Evolutionary conservation across 1,139 yeast genomes (phyloP).

Genomic region (Saccharomyces hybrid): DNA sequence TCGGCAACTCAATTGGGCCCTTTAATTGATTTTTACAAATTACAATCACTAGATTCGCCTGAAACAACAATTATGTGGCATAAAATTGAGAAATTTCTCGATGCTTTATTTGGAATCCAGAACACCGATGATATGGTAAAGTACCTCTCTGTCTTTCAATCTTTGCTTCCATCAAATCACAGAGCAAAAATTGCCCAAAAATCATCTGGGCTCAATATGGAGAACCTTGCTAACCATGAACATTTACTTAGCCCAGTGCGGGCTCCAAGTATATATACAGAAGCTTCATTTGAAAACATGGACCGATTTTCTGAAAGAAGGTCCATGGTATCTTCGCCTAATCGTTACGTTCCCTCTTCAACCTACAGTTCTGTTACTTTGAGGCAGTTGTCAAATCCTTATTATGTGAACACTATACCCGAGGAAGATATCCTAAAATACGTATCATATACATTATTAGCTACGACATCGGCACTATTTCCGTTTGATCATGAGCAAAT

Average conservation of each 20-base stretch:
- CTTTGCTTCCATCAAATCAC: conserved; percentile 6
- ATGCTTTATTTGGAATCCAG: conserved; percentile 13
- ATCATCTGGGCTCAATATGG: conserved; percentile 9
- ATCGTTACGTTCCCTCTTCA: conserved; percentile 4
- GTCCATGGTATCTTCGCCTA: conserved; percentile 26
- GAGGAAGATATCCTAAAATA: conserved; percentile 50
- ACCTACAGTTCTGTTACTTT: conserved; percentile 14
- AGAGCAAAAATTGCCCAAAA: background rate
- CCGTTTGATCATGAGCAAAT: conserved; percentile 37
- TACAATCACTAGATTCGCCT: conserved; percentile 11
- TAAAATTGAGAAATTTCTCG: conserved; percentile 13
- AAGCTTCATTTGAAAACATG: conserved; percentile 32
- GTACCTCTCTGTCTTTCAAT: conserved; percentile 16
- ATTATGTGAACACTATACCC: conserved; percentile 26
- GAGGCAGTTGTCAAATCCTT: conserved; percentile 26
- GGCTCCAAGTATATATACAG: conserved; percentile 27
- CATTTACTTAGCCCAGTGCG: conserved; percentile 13
- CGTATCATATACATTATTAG: conserved; percentile 61
- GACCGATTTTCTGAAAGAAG: conserved; percentile 33
- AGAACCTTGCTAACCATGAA: conserved; percentile 15
- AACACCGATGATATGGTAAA: conserved; percentile 14
- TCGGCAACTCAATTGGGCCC: conserved; percentile 8
- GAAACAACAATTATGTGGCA: conserved; percentile 17
- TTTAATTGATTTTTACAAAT: conserved; percentile 12
- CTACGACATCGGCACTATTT: conserved; percentile 60